Percentiles rank a stretch among this genome's conserved stretches.
Evolutionary conservation across 2,329 filamentous ascomycete species (phyloP).

Genomic region (Hymenoscyphus repandus): DNA sequence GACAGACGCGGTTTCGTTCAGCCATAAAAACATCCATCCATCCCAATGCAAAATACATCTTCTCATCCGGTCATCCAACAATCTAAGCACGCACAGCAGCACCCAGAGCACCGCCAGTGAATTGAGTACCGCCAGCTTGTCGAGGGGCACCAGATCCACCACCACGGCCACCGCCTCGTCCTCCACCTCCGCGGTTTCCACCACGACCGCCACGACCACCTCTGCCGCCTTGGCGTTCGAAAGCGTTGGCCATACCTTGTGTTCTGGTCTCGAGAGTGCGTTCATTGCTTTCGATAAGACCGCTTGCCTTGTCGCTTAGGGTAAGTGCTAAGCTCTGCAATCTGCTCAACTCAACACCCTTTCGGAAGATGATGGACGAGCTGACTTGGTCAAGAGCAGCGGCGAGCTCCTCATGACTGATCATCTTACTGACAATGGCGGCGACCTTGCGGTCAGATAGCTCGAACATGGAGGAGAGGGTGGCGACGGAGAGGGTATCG

Average conservation of each 20-base stretch:
- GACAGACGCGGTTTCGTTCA: too few relatives aligned
- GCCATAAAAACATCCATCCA: neutral
- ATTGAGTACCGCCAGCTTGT: conserved; percentile 70
- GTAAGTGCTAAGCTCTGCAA: conserved; percentile 93
- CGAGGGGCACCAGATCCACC: conserved; percentile 54
- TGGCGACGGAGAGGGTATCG: conserved; percentile 85
- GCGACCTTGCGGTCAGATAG: conserved; percentile 83
- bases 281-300: conserved; percentile 95
- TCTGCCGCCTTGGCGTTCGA: conserved; percentile 83
- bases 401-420: conserved; percentile 95
- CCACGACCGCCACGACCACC: conserved; percentile 53
- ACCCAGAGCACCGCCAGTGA: conserved; percentile 75
- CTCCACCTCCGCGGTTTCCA: conserved; percentile 54
- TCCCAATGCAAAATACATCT: neutral
- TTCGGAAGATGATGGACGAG: conserved; percentile 95
- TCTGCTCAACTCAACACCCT: conserved; percentile 95
- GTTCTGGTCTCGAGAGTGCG: conserved; percentile 95
- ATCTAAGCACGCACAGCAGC: conserved; percentile 56
- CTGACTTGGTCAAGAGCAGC: conserved; percentile 98
- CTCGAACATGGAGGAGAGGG: conserved; percentile 92
- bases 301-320: conserved; percentile 91
- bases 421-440: conserved; percentile 98
- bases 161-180: conserved; percentile 54
- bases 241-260: conserved; percentile 90
- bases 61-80: neutral